Conservation (phyloP, 169 alveolate genomes). For the Plasmodium gonderi region DNA sequence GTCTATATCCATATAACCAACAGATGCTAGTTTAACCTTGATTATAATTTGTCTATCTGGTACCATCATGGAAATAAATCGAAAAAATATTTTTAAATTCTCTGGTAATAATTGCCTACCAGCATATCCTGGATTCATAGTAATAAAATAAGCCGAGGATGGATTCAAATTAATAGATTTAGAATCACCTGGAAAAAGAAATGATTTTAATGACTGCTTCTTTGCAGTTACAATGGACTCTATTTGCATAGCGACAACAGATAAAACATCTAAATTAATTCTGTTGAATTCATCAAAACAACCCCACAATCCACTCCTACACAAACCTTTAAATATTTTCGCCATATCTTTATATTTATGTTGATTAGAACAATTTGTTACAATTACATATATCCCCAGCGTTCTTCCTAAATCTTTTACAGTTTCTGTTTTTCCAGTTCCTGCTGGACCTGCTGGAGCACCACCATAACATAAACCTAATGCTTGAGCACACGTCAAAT, state of each 20-base stretch:
- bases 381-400: conserved; percentile 97
- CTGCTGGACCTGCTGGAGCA: conserved; percentile 99
- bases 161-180: conserved; percentile 93
- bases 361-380: conserved; percentile 98
- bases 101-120: conserved; percentile 98
- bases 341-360: conserved; percentile 98
- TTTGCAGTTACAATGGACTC: conserved; percentile 94
- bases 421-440: conserved; percentile 99
- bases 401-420: conserved; percentile 98
- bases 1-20: conserved; percentile 96
- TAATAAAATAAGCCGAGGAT: conserved; percentile 96
- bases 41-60: conserved; percentile 93
- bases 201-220: conserved; percentile 85
- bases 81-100: conserved; percentile 94
- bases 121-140: conserved; percentile 99
- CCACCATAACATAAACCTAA: conserved; percentile 97
- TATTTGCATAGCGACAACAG: conserved; percentile 96
- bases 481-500: conserved; percentile 96
- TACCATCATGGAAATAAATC: conserved; percentile 93
- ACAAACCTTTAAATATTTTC: conserved; percentile 94
- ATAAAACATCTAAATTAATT: conserved; percentile 95
- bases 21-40: conserved; percentile 94
- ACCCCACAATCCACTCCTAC: conserved; percentile 99
- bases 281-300: conserved; percentile 99
- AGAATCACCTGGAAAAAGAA: conserved; percentile 85